phyloP scores from a whole-genome alignment of 1,284 basidiomycete species.

The Austroboletus olivaceoglutinosus region DNA sequence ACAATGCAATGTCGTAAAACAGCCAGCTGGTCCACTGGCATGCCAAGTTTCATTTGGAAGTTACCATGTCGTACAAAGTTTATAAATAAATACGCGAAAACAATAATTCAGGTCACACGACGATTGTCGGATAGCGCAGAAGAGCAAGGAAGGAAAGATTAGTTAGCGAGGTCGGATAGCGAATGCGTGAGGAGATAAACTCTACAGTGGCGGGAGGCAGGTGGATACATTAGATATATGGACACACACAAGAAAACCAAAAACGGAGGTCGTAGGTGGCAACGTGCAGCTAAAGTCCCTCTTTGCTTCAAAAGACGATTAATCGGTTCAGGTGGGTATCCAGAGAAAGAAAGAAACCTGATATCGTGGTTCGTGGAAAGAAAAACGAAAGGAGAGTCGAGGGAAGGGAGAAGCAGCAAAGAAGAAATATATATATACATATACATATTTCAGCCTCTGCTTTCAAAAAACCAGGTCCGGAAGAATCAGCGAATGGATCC shows the following conservation, averaged over 20 bases:
- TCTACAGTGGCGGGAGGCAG: constrained; percentile 12
- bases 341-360: not conserved
- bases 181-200: constrained; percentile 25
- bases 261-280: constrained; percentile 1
- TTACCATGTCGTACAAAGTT: not conserved
- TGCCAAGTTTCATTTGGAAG: not conserved
- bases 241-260: constrained; percentile 2
- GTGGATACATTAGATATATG: constrained; percentile 20
- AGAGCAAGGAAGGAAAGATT: not conserved
- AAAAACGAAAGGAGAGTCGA: not conserved
- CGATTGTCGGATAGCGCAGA: not conserved
- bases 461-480: not conserved
- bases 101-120: constrained; percentile 4
- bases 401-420: not conserved
- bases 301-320: not conserved
- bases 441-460: not conserved
- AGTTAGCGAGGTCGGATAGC: constrained; percentile 7
- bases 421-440: not conserved
- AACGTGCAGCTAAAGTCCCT: constrained; percentile 1
- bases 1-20: not conserved
- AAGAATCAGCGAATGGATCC: not conserved
- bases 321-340: constrained; percentile 13
- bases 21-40: not conserved
- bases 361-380: constrained; percentile 3
- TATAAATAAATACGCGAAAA: not conserved